A percentile compares a stretch with the other conserved stretches of the same genome.
Conservation (phyloP, 805 yeast species). For the Ogataea thermomethanolica region DNA sequence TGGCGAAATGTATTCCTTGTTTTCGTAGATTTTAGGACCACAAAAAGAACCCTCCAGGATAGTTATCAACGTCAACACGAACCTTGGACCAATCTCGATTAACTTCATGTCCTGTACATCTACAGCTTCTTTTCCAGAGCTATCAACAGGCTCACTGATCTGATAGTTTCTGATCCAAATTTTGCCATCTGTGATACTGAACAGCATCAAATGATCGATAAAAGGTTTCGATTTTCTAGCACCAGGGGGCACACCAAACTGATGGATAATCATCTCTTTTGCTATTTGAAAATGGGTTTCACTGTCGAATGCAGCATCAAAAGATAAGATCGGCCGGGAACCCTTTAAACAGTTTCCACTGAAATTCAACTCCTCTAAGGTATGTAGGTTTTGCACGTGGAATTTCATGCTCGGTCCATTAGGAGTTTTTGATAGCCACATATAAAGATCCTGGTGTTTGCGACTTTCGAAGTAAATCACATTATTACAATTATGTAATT, state of each 20-base stretch:
- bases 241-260: conserved; percentile 92
- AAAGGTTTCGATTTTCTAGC: conserved; percentile 94
- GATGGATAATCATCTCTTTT: conserved; percentile 78
- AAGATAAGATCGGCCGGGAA: conserved; percentile 88
- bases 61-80: conserved; percentile 87
- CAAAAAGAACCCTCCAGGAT: conserved; percentile 95
- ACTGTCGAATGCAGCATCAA: conserved; percentile 73
- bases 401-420: conserved; percentile 96
- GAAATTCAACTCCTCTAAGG: conserved; percentile 92
- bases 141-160: conserved; percentile 55
- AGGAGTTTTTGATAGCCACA: conserved; percentile 96
- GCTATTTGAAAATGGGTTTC: conserved; percentile 67
- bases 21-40: conserved; percentile 96
- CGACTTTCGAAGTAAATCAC: conserved; percentile 91
- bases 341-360: conserved; percentile 96
- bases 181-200: conserved; percentile 87
- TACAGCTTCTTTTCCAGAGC: conserved; percentile 13
- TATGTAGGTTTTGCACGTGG: conserved; percentile 91
- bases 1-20: conserved; percentile 95
- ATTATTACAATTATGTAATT: conserved; percentile 94
- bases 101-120: conserved; percentile 61
- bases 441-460: conserved; percentile 90
- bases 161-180: conserved; percentile 96
- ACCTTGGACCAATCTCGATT: conserved; percentile 95
- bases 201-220: conserved; percentile 90